These are phyloP conservation scores for Zychaea mexicana DNA, from an alignment of 371 early-diverging fungal genomes.

Conservation along the genomic window DNA sequence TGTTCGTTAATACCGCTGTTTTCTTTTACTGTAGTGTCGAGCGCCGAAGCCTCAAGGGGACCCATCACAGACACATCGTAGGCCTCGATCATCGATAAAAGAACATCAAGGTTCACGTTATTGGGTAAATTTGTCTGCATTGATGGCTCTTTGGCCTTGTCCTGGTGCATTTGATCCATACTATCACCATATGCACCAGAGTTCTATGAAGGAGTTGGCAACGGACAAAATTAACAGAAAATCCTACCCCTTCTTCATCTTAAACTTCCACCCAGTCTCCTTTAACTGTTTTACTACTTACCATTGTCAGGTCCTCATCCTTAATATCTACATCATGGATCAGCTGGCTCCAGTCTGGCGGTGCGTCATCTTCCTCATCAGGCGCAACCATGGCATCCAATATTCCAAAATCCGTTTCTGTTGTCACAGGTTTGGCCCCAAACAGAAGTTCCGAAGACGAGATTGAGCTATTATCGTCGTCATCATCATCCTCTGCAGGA, in stretches of 20 bases:
- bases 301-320: background rate
- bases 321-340: background rate
- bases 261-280: no score
- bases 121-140: slow-evolving; percentile 4
- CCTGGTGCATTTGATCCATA: background rate
- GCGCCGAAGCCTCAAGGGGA: background rate
- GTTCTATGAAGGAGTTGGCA: background rate
- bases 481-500: background rate
- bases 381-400: slow-evolving; percentile 1
- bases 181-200: background rate
- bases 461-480: background rate
- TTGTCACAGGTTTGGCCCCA: background rate
- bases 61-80: slow-evolving; percentile 2
- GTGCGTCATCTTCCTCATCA: background rate
- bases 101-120: background rate
- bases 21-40: background rate
- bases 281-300: background rate
- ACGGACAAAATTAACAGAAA: background rate
- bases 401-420: background rate
- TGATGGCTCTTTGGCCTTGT: background rate
- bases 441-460: slow-evolving; percentile 3
- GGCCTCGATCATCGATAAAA: slow-evolving; percentile 3
- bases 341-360: background rate
- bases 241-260: no score
- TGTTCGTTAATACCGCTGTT: background rate